A percentile compares a stretch with the other conserved stretches of the same genome.
Conservation (phyloP, 306 rosid species). For the Malus fusca region DNA sequence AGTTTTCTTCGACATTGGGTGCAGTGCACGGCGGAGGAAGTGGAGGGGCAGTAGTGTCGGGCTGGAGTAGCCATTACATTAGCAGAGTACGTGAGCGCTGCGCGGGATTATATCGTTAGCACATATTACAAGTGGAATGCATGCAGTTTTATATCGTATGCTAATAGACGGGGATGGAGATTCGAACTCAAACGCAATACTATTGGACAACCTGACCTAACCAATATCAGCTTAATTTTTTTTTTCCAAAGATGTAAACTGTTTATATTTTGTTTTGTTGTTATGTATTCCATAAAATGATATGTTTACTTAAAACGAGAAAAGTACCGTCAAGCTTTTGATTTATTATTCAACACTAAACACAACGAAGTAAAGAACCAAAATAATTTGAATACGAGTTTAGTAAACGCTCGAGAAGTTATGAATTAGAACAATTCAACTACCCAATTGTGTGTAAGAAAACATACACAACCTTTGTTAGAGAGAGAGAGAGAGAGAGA, state of each 20-base stretch:
- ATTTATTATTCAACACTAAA: background rate
- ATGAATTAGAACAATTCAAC: background rate
- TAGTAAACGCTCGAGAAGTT: background rate
- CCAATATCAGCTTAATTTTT: background rate
- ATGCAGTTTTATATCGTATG: background rate
- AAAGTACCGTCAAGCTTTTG: background rate
- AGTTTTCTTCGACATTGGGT: conserved; percentile 6
- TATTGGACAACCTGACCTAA: no score
- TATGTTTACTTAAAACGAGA: no score
- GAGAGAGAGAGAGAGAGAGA: no score
- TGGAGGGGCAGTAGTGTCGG: conserved; percentile 12
- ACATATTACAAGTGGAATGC: background rate
- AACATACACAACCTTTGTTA: background rate
- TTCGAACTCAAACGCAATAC: background rate
- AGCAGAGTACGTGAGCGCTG: conserved; percentile 1
- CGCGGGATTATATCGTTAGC: background rate
- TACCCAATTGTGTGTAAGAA: no score
- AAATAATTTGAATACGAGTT: no score
- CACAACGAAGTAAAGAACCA: background rate
- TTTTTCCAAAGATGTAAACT: no score
- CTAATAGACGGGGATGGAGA: background rate
- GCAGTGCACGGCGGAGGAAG: background rate
- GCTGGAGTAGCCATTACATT: conserved; percentile 26
- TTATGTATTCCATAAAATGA: no score
- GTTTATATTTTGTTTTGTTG: background rate